phyloP scores from a whole-genome alignment of 371 early-diverging fungal species.

The Neoconidiobolus thromboides region DNA sequence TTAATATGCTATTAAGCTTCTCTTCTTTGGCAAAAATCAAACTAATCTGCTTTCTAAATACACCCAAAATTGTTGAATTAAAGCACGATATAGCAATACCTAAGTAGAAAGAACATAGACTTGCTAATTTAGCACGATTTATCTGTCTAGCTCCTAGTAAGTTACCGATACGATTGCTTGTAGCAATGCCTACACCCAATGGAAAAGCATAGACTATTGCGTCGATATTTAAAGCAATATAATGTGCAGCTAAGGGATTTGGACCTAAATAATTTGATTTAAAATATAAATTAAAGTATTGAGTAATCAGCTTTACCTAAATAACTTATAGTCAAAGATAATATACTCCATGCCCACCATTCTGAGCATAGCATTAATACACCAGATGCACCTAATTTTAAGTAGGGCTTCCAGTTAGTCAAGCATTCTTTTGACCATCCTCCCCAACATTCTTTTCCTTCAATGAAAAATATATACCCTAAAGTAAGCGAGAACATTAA shows the following conservation, averaged over 20 bases:
- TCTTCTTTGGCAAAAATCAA: conserved; percentile 40
- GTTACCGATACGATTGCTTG: conserved; percentile 62
- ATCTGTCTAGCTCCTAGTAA: conserved; percentile 25
- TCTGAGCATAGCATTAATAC: conserved; percentile 52
- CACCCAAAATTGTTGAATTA: too few relatives aligned
- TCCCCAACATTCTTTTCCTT: conserved; percentile 58
- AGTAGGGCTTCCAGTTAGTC: conserved; percentile 35
- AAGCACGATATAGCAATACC: conserved; percentile 11
- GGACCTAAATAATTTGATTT: conserved; percentile 58
- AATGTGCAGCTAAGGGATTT: conserved; percentile 64
- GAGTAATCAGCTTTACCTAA: conserved; percentile 39
- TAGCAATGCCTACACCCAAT: conserved; percentile 34
- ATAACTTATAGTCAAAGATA: conserved; percentile 54
- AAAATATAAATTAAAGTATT: conserved; percentile 62
- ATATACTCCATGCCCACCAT: conserved; percentile 50
- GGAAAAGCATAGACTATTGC: conserved; percentile 46
- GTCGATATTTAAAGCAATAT: conserved; percentile 47
- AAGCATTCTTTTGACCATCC: conserved; percentile 62
- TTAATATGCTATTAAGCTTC: conserved; percentile 42
- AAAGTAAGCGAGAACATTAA: conserved; percentile 34
- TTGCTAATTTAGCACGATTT: conserved; percentile 13
- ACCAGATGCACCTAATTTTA: conserved; percentile 36
- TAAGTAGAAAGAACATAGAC: conserved; percentile 20
- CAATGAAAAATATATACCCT: conserved; percentile 37
- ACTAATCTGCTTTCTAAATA: conserved; percentile 5